Evolutionary conservation across 2,329 filamentous ascomycete species (phyloP).

Genomic region (Aspergillus ochraceoroseus): DNA sequence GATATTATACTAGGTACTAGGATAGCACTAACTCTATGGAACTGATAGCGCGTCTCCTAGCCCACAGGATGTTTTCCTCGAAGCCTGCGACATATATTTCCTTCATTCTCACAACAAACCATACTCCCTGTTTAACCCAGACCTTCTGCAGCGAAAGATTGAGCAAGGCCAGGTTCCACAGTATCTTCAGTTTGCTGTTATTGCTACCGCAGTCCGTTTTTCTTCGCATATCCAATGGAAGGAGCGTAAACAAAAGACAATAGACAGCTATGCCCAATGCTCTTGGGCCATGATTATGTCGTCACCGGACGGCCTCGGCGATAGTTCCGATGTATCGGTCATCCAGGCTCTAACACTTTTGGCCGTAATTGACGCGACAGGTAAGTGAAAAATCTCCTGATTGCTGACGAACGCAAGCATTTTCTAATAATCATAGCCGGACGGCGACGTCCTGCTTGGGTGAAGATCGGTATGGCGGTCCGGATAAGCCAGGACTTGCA

Average conservation of each 20-base stretch:
- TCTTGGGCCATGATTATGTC: slow-evolving; percentile 23
- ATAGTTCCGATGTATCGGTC: slow-evolving; percentile 17
- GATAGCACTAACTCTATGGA: no score
- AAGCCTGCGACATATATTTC: slow-evolving; percentile 24
- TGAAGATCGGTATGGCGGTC: slow-evolving; percentile 31
- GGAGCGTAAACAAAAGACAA: slow-evolving; percentile 25
- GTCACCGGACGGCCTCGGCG: slow-evolving; percentile 14
- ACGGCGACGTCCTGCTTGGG: slow-evolving; percentile 33
- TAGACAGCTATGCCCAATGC: slow-evolving; percentile 22
- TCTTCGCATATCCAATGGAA: slow-evolving; percentile 24
- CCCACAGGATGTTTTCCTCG: slow-evolving; percentile 17
- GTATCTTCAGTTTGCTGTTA: slow-evolving; percentile 28
- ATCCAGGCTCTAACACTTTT: slow-evolving; percentile 28
- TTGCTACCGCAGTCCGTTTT: slow-evolving; percentile 34
- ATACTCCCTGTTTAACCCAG: slow-evolving; percentile 20
- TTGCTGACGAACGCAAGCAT: no score
- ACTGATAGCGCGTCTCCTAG: no score
- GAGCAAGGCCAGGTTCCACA: slow-evolving; percentile 14
- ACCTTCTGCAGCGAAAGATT: slow-evolving; percentile 17
- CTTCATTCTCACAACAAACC: slow-evolving; percentile 24
- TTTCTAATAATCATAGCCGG: no score
- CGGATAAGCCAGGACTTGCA: slow-evolving; percentile 36
- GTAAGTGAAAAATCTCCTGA: no score
- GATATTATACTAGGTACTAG: no score
- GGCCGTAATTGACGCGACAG: slow-evolving; percentile 34